Percentiles rank a stretch among this genome's conserved stretches.
Conservation (phyloP, 352 stramenopile genomes). For the Pythium vanterpoolii region DNA sequence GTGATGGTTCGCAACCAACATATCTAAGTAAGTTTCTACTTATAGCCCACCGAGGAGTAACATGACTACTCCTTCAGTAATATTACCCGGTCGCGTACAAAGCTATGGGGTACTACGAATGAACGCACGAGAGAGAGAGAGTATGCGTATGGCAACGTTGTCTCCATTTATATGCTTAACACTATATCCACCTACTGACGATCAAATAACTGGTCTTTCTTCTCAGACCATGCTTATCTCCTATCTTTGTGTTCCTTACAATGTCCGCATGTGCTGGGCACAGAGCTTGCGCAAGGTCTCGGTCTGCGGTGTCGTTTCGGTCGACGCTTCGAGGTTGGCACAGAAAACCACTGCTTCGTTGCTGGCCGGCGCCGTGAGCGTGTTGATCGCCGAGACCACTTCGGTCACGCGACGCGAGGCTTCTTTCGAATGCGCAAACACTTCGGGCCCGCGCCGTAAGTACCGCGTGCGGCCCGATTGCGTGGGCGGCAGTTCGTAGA, state of each 20-base stretch:
- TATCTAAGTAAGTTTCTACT: no score
- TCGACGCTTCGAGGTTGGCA: background rate
- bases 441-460: conserved; percentile 5
- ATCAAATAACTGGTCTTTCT: no score
- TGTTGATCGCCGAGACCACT: conserved; percentile 13
- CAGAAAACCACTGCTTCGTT: conserved; percentile 2
- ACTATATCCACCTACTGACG: no score
- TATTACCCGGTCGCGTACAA: no score
- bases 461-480: background rate
- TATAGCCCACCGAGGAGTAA: no score
- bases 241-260: background rate
- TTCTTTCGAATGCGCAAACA: conserved; percentile 18
- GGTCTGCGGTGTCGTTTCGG: background rate
- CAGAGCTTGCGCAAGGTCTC: conserved; percentile 3
- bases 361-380: background rate
- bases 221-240: no score
- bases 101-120: no score
- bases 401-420: conserved; percentile 8
- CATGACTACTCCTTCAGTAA: no score
- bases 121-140: no score
- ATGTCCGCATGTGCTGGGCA: conserved; percentile 2
- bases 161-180: no score
- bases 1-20: no score
- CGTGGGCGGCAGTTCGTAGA: conserved; percentile 22
- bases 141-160: no score